Percentiles rank a stretch among this genome's conserved stretches.
Conservation (phyloP, 345 rosid species). For the Aegle marmelos region DNA sequence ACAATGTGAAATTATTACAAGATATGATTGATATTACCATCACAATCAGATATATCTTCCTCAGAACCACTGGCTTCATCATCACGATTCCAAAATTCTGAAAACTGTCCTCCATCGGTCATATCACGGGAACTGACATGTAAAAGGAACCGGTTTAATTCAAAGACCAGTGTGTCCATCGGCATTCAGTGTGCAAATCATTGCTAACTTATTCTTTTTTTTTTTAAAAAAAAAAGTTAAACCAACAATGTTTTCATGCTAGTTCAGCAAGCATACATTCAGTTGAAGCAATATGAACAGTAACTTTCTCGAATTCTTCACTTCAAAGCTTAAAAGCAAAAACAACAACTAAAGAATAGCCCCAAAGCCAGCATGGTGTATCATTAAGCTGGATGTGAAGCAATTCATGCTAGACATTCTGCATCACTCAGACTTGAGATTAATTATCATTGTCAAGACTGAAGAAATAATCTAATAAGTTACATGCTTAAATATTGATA, state of each 20-base stretch:
- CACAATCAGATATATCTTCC: conserved; percentile 89
- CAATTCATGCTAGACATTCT: not conserved
- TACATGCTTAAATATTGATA: not conserved
- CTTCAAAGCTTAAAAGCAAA: not conserved
- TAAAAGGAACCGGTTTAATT: conserved; percentile 13
- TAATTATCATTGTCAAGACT: not conserved
- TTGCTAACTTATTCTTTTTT: not conserved
- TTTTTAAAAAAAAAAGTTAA: not conserved
- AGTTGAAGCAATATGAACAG: not conserved
- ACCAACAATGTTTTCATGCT: not conserved
- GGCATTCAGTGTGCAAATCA: not conserved
- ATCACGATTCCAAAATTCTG: conserved; percentile 92
- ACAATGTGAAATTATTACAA: conserved; percentile 1
- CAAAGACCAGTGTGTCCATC: not conserved
- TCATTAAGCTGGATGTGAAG: not conserved
- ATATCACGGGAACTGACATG: conserved; percentile 46
- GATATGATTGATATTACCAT: conserved; percentile 50
- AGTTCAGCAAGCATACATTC: not conserved
- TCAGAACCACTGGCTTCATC: conserved; percentile 77
- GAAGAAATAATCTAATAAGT: not conserved
- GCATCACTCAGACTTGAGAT: not conserved
- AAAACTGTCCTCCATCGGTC: conserved; percentile 41
- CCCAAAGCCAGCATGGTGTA: not conserved
- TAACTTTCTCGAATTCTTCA: not conserved
- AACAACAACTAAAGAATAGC: not conserved